A percentile compares a stretch with the other conserved stretches of the same genome.
Conservation (phyloP, 1,139 yeast genomes). For the Sugiyamaella japonica region DNA sequence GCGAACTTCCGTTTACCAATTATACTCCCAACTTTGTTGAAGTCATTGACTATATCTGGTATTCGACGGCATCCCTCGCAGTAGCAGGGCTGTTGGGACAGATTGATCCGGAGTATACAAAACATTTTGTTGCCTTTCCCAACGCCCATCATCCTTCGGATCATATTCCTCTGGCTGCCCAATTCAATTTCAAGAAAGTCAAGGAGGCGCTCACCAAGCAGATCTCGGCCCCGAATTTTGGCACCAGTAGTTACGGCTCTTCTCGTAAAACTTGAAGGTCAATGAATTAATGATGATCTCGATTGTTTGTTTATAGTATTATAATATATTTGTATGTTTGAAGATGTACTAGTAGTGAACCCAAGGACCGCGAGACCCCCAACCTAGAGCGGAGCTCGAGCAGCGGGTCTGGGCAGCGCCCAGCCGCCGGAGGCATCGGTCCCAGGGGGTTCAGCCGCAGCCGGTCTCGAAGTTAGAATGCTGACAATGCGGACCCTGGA, state of each 20-base stretch:
- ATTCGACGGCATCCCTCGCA: conserved; percentile 71
- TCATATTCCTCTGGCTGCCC: conserved; percentile 80
- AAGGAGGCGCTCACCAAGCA: conserved; percentile 35
- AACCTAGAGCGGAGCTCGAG: too few species aligned
- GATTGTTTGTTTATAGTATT: conserved; percentile 9
- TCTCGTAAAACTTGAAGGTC: conserved; percentile 16
- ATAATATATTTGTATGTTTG: conserved; percentile 1
- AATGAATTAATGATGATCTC: conserved; percentile 13
- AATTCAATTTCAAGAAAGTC: conserved; percentile 67
- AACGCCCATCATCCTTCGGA: conserved; percentile 93
- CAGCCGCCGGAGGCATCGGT: too few species aligned
- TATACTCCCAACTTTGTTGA: conserved; percentile 91
- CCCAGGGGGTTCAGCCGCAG: conserved; percentile 9
- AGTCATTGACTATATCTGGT: conserved; percentile 95
- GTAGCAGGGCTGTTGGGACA: conserved; percentile 86
- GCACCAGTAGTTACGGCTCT: conserved; percentile 17
- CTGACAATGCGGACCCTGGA: neutral
- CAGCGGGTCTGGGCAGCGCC: too few species aligned
- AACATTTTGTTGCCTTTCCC: conserved; percentile 86
- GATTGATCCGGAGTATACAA: conserved; percentile 74
- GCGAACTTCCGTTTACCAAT: conserved; percentile 92
- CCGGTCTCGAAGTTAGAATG: neutral
- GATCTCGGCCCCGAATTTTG: conserved; percentile 30
- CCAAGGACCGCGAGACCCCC: too few species aligned
- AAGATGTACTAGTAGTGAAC: too few species aligned